Evolutionary conservation across 331 rosid species (phyloP), one percentile per base, ranked within the genome.

Genomic region (Dryas integrifolia): DNA sequence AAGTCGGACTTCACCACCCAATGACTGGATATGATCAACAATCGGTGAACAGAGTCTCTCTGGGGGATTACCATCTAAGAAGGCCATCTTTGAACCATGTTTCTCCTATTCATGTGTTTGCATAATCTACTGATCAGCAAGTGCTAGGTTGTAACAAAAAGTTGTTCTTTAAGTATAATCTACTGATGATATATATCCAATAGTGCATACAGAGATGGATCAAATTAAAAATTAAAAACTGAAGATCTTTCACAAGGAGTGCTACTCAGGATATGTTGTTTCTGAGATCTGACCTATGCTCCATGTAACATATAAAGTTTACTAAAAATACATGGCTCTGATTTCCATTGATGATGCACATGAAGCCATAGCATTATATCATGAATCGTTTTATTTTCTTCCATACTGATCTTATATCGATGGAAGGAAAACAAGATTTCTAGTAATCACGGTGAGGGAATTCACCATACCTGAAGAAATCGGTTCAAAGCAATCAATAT

Each of bases 1-100:
- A 30, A 91, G 90, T 66, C 76, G 84, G 43, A 94, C 96, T 86
- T 94, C 97, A 51, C 98, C 98, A 40, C 96, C 97, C 76, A 89
- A 80, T 53, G 96, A 89, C 65, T 67, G 88, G 83, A 94, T 76
- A 84, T 94, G 92, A 65, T 94, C 89, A 35, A 85, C 98, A 78
- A 94, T 80, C 12, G 98, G 98, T 91, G 77, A 75, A 80, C 98
- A 94, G n/a, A 94, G 96, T 85, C 98, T 89, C 85, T 94, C 98
- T 0, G 98, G 98, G 44, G 98, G 98, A 44, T 82, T 89, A 39
- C 98, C 98, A 77, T 94, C 98, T 83, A 94, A 87, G 85, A 94
- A 94, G 70, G 98, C 98, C 96, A 94, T 91, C 85, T 94, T 94
- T 70, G 98, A 94, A 67, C 98, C 98, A 72, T 94, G 96, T 81